Evolutionary conservation across 495 filamentous ascomycete species (phyloP), one percentile per base, ranked within the genome.

Genomic region (Lepidopterella palustris): DNA sequence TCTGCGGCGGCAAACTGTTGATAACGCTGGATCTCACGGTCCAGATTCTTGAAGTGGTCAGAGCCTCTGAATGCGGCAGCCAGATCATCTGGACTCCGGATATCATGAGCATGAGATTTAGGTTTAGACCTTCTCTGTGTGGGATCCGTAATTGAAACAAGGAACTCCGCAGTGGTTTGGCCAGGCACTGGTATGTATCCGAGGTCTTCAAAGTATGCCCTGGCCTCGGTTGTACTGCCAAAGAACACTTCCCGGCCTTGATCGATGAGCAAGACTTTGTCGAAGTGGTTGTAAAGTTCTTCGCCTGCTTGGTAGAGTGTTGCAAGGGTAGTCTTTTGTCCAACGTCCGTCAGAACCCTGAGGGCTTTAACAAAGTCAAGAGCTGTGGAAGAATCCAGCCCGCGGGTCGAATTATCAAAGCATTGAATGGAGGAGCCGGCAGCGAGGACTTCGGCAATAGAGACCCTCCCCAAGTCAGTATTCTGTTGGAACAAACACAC

Each of bases 221-320:
- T 80, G 8, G 83, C 84, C 18, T 79, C 68, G 26, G 79, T 72
- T 0, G 77, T 73, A 1, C 73, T 76, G 10, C 84, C 84, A 55
- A 80, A 88, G 66, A 84, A 89, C 18, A 78, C 73, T 56, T 81
- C 80, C 53, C 77, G 78, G 9, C 86, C 86, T 57, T 84, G 79
- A 60, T 88, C 80, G 18, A 89, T 80, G 9, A 89, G 71, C 13
- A 87, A 66, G 0, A 87, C 83, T 59, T 88, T 88, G 63, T 88
- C 84, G 57, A 88, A 87, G 2, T 83, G 74, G 26, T 85, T 77
- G 63, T 84, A 87, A 4, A 89, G 69, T 45, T 75, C 79, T 54
- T 88, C 83, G 0, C 83, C 84, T 1, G 85, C 86, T 70, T 88
- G 85, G 61, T 88, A 88, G 6, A 88, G 73, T 10, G 84, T 82